Evolutionary conservation across 2,329 filamentous ascomycete species (phyloP), one percentile per base, ranked within the genome.

Genomic region (Ophiostoma montium): DNA sequence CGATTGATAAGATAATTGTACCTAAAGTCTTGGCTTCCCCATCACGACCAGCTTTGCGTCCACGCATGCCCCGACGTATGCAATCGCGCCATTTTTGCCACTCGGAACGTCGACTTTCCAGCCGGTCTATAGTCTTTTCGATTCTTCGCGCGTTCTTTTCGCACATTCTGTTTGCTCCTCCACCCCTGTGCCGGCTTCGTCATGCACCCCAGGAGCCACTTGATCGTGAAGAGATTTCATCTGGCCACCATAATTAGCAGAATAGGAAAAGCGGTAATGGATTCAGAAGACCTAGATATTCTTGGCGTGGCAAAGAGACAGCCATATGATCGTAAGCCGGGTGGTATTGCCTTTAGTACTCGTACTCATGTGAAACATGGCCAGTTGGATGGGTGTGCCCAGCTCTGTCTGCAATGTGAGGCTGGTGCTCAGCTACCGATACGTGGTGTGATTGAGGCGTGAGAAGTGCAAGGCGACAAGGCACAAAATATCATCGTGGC

Each of bases 1-100:
- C 53, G 55, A 56, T 59, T 59, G 58, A 59, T 59, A 59, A 59
- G 58, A 59, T 59, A 53, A 57, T 54, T 55, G 38, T 52, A 18
- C 47, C 32, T 35, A 47, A 13, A 30, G 35, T 42, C 48, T 42
- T 46, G 41, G 39, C 50, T 31, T 32, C 19, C 30, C n/a, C 44
- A 35, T 41, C 21, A 11, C 15, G 13, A 30, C n/a, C 18, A 13
- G 38, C 7, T 19, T 33, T 44, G 15, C 47, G 16, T 18, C 31
- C 12, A 16, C n/a, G 30, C 18, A 18, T 5, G 18, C 31, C 27
- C 23, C 41, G 21, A 33, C 9, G 12, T 41, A 13, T 27, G 46
- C 48, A 50, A 55, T 56, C 46, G 53, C 50, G 44, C 50, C 53
- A 56, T 44, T 50, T 27, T 33, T 33, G 30, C 33, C 15, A 15